Percentiles rank a stretch among this genome's conserved stretches.
These are phyloP conservation scores for Medicago ruthenica DNA, from an alignment of 306 rosid species.

Conservation along the genomic window DNA sequence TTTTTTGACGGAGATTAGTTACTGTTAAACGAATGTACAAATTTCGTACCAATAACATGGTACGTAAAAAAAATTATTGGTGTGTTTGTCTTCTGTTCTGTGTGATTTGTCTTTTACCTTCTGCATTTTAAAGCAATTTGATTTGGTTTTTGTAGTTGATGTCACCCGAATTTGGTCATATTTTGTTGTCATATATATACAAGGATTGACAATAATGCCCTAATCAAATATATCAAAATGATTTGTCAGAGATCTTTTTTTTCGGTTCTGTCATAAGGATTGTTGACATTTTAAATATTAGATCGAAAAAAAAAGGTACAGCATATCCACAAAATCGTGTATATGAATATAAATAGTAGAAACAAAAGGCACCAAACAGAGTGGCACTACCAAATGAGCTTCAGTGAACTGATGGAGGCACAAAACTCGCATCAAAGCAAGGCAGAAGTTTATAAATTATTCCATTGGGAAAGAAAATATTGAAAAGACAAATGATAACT, in stretches of 20 bases:
- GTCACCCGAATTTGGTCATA: background rate
- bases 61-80: too few species aligned
- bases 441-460: background rate
- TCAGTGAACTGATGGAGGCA: too few species aligned
- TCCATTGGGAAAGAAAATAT: background rate
- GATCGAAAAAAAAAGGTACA: background rate
- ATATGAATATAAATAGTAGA: too few species aligned
- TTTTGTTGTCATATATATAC: background rate
- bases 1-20: too few species aligned
- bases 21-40: too few species aligned
- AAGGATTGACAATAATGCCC: background rate
- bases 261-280: background rate
- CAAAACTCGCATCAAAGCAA: too few species aligned
- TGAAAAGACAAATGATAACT: background rate
- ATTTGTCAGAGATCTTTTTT: background rate
- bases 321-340: too few species aligned
- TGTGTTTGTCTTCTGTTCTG: background rate
- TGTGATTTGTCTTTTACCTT: background rate
- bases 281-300: background rate
- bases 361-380: too few species aligned
- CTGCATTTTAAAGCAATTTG: background rate
- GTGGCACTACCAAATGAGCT: too few species aligned
- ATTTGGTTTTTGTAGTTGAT: background rate
- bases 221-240: background rate
- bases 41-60: too few species aligned